A percentile compares a stretch with the other conserved stretches of the same genome.
Evolutionary conservation across 2,329 filamentous ascomycete species (phyloP).

Genomic region (Ophiostoma piceae): DNA sequence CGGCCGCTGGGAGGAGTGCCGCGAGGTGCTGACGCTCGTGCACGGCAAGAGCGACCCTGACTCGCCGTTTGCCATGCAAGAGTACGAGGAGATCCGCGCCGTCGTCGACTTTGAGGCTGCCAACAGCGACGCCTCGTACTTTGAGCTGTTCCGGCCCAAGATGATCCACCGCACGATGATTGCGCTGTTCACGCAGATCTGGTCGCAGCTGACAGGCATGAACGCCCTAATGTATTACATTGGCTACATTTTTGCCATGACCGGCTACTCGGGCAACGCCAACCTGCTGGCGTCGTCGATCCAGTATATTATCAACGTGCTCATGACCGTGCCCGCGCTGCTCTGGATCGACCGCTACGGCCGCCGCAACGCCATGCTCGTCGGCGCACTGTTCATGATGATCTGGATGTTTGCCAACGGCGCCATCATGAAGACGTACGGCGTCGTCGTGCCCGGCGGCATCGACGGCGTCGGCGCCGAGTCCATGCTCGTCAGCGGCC

Average conservation of each 20-base stretch:
- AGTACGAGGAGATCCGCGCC: constrained; percentile 67
- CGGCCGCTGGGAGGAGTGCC: constrained; percentile 43
- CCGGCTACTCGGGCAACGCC: constrained; percentile 55
- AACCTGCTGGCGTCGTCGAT: constrained; percentile 60
- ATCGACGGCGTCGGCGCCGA: constrained; percentile 39
- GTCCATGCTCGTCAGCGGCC: constrained; percentile 45
- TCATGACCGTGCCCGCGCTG: constrained; percentile 71
- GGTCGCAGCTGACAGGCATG: constrained; percentile 72
- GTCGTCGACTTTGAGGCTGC: constrained; percentile 67
- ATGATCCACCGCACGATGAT: constrained; percentile 70
- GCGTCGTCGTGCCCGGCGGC: constrained; percentile 33
- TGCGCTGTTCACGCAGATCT: constrained; percentile 68
- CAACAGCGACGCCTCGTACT: constrained; percentile 63
- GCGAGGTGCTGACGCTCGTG: constrained; percentile 48
- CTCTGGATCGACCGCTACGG: constrained; percentile 72
- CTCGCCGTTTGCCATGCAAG: constrained; percentile 60
- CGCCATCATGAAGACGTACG: constrained; percentile 41
- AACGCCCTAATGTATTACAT: constrained; percentile 72
- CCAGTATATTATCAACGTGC: constrained; percentile 73
- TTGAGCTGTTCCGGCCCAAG: constrained; percentile 66
- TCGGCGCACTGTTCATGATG: constrained; percentile 61
- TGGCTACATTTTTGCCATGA: constrained; percentile 66
- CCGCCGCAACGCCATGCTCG: constrained; percentile 61
- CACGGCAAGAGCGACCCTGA: constrained; percentile 61
- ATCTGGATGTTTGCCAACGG: constrained; percentile 45